These are phyloP conservation scores for Aureobasidium sp. DNA, from an alignment of 2,329 filamentous ascomycete species.

Conservation along the genomic window DNA sequence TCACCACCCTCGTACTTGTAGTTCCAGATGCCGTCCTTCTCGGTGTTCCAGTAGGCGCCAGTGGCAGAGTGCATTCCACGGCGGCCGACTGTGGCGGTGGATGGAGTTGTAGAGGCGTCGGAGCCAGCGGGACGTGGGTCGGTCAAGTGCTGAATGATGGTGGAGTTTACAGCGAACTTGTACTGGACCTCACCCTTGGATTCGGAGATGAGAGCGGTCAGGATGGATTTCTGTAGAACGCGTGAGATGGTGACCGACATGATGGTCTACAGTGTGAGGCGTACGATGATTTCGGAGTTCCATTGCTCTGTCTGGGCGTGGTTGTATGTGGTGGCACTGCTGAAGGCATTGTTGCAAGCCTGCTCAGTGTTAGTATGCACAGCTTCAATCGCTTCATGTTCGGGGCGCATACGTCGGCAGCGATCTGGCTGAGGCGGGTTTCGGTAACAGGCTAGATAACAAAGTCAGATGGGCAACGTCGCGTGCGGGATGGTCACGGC, in stretches of 20 bases:
- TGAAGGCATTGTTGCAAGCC: conserved; percentile 78
- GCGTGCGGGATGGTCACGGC: neutral
- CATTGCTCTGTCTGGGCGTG: conserved; percentile 77
- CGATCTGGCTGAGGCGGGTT: conserved; percentile 76
- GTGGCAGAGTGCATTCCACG: conserved; percentile 86
- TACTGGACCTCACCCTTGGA: conserved; percentile 55
- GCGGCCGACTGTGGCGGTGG: conserved; percentile 55
- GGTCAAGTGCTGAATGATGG: conserved; percentile 89
- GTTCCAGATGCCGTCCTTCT: conserved; percentile 84
- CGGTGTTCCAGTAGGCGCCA: conserved; percentile 84
- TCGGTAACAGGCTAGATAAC: conserved; percentile 61
- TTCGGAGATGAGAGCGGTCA: conserved; percentile 70
- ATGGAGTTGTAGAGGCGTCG: conserved; percentile 18
- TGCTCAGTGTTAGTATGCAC: conserved; percentile 32
- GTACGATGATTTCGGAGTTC: conserved; percentile 90
- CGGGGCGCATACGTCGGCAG: conserved; percentile 56
- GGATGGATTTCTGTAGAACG: conserved; percentile 58
- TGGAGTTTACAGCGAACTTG: conserved; percentile 97
- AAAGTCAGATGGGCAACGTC: conserved; percentile 7
- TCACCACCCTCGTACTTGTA: conserved; percentile 67
- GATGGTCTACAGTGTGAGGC: conserved; percentile 33
- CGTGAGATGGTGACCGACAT: conserved; percentile 26
- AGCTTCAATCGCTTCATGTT: neutral
- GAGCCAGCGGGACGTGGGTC: conserved; percentile 60
- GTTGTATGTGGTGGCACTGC: conserved; percentile 71